phyloP scores from a whole-genome alignment of 176 grass and related monocot genomes.

The Oryza brachyantha region DNA sequence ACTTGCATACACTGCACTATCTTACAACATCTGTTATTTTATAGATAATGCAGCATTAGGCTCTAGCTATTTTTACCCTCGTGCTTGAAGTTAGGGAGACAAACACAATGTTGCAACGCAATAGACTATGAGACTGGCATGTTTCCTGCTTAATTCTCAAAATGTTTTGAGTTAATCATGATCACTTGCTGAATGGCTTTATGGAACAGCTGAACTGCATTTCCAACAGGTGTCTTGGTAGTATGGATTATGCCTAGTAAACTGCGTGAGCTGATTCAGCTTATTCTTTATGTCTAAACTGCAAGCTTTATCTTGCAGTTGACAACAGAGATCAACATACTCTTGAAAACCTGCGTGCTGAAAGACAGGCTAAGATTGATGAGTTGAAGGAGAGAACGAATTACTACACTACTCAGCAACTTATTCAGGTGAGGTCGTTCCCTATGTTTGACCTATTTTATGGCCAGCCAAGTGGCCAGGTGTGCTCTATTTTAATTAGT shows the following conservation, averaged over 20 bases:
- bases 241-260: background rate
- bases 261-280: background rate
- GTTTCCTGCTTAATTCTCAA: background rate
- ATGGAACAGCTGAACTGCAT: background rate
- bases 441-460: background rate
- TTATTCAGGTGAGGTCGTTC: conserved; percentile 65
- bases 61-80: background rate
- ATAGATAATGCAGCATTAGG: background rate
- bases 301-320: conserved; percentile 45
- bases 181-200: background rate
- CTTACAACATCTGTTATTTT: background rate
- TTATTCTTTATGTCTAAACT: conserved; percentile 15
- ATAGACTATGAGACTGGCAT: background rate
- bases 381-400: conserved; percentile 95
- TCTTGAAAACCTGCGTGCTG: conserved; percentile 72
- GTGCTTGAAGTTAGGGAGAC: background rate
- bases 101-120: background rate
- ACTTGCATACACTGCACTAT: background rate
- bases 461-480: background rate
- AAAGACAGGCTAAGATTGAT: conserved; percentile 87
- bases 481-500: too few relatives aligned
- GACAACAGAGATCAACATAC: conserved; percentile 69
- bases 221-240: background rate
- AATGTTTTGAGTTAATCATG: background rate
- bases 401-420: conserved; percentile 88